Base-by-base conservation (phyloP, 2,329 filamentous ascomycete species). In the Daldinia sp. region DNA sequence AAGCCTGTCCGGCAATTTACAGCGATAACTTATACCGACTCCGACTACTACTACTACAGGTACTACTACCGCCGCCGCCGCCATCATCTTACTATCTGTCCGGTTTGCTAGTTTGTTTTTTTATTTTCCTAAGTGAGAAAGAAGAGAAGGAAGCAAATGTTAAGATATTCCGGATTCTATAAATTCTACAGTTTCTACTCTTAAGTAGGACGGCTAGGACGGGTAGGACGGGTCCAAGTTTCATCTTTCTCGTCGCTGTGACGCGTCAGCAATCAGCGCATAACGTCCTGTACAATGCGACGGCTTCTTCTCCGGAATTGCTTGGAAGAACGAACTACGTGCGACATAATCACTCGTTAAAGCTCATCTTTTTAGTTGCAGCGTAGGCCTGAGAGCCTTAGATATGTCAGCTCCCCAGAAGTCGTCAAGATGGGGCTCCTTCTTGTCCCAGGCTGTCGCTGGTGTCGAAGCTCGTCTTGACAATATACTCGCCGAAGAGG, bases 381-480 rank as follows among this genome's bases (percentile, higher is more conserved):
- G 35, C 32, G 39, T 54, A 23, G 57, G 60, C 58, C 57, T 11
- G 32, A 56, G 43, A 62, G 60, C 58, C 55, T 51, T 19, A 64
- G 62, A 61, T 35, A 86, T 85, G 83, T 77, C 82, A 67, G 77
- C 79, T 65, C 78, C 82, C 30, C 78, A 77, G 66, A 85, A 86
- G 69, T 80, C 84, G 64, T 85, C 85, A 51, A 85, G 85, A 87
- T 93, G 91, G 91, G 90, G 90, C 45, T 88, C 87, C 29, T 90
- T 97, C 75, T 84, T 97, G 63, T 91, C 93, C 68, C 92, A 94
- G 77, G 94, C 94, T 67, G 93, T 98, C 63, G 93, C 94, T 56
- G 94, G 94, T 63, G 91, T 99, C 60, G 95, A 99, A 80, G 96
- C 94, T 62, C 89, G 92, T 41, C 85, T 99, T 62, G 95, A 99